A percentile compares a stretch with the other conserved stretches of the same genome.
Conservation (phyloP, 352 stramenopile species). For the Phytophthora litchii region DNA sequence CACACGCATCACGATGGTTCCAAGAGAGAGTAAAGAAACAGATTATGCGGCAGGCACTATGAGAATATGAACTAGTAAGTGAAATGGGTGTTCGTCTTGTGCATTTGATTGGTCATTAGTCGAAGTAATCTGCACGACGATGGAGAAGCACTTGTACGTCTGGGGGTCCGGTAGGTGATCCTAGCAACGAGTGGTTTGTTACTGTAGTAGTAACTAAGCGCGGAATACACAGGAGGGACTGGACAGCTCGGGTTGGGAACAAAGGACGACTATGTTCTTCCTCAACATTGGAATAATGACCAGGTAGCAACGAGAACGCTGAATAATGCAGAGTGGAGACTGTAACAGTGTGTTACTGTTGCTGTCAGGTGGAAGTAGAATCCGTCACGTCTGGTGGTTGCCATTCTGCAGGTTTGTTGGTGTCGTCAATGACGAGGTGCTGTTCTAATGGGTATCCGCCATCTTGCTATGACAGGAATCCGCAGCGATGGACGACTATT, state of each 20-base stretch:
- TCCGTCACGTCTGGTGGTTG: slow-evolving; percentile 66
- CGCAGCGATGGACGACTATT: slow-evolving; percentile 45
- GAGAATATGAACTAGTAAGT: slow-evolving; percentile 10
- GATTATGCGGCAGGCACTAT: too few relatives aligned
- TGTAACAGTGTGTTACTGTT: not conserved
- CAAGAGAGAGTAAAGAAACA: slow-evolving; percentile 1
- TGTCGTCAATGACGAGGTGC: not conserved
- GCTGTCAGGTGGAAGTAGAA: slow-evolving; percentile 33
- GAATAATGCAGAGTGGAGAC: not conserved
- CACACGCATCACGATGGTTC: not conserved
- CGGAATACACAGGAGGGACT: slow-evolving; percentile 48
- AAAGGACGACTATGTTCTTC: slow-evolving; percentile 57
- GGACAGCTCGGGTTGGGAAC: slow-evolving; percentile 71
- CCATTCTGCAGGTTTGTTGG: slow-evolving; percentile 63
- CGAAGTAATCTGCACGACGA: slow-evolving; percentile 9
- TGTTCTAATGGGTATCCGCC: not conserved
- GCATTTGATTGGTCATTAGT: slow-evolving; percentile 33
- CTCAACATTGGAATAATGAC: slow-evolving; percentile 42
- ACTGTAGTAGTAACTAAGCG: not conserved
- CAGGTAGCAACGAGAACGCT: slow-evolving; percentile 16
- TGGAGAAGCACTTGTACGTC: slow-evolving; percentile 41
- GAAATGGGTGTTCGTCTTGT: slow-evolving; percentile 2
- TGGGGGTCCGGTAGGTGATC: slow-evolving; percentile 64
- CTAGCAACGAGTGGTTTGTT: not conserved
- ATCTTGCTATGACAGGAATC: slow-evolving; percentile 31